Evolutionary conservation across 2,329 filamentous ascomycete genomes (phyloP), one percentile per base, ranked within the genome.

Genomic region (Colletotrichum tofieldiae): DNA sequence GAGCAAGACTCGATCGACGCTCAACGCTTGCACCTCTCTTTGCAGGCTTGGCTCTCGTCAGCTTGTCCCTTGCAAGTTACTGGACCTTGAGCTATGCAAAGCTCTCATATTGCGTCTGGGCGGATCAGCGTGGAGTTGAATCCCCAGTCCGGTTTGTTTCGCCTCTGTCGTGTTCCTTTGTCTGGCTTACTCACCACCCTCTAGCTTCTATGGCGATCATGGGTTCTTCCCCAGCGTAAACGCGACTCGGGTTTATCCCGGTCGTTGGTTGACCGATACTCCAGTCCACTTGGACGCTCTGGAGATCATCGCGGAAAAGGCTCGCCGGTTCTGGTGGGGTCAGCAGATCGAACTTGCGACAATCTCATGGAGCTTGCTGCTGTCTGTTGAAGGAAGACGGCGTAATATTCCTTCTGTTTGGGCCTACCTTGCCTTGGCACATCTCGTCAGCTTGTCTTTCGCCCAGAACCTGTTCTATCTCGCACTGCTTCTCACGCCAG

Each of bases 401-500:
- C 86, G 89, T 66, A 86, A 86, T 23, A 87, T 92, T 14, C 85
- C 87, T 0, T 81, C 86, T 63, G 80, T 89, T 1, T 86, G 87
- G 78, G 85, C 87, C 2, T 92, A 91, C 75, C 84, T 91, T 71
- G 78, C 86, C 18, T 80, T 93, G n/a, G 86, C 87, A 20, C 89
- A 92, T 65, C 81, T 90, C 6, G 86, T 91, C 65, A 89, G 86
- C 67, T 80, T 93, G 14, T 90, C 89, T 0, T 91, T 89, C 75
- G 88, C 90, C 2, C 87, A 90, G 79, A 92, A 90, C 75, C 80
- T 93, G 39, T 93, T 93, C 81, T 91, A 89, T 76, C 77, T 91
- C 12, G 86, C 88, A 9, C 81, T 92, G 37, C 81, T 91, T 12
- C 84, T 91, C 35, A 90, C 87, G 0, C 89, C 89, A 1, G 78